Conservation (phyloP, 495 filamentous ascomycete species). For the Staphylotrichum tortipilum region DNA sequence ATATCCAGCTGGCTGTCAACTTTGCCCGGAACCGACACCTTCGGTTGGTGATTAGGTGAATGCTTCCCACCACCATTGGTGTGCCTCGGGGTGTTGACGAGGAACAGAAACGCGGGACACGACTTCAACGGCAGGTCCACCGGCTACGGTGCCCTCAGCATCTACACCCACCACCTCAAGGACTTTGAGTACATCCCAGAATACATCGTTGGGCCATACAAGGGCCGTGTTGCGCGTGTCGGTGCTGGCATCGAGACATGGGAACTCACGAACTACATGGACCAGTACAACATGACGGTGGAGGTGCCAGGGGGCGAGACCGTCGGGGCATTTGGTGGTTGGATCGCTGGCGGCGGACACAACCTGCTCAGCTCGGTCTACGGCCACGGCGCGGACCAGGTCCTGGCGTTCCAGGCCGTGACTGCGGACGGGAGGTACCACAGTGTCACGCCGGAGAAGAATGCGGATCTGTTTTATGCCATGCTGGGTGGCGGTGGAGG, state of each 20-base stretch:
- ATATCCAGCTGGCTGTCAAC: constrained; percentile 49
- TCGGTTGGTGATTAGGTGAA: constrained; percentile 49
- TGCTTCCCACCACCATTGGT: not conserved
- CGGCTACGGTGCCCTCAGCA: constrained; percentile 43
- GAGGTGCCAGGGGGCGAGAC: too few species aligned
- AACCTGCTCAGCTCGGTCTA: too few species aligned
- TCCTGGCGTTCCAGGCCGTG: too few species aligned
- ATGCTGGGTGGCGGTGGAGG: too few species aligned
- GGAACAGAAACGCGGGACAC: constrained; percentile 39
- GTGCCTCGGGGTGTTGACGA: not conserved
- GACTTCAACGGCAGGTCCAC: constrained; percentile 49
- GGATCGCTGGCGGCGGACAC: too few species aligned
- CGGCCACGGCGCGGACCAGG: too few species aligned
- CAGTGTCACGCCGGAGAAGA: too few species aligned
- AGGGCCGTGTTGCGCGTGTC: constrained; percentile 33
- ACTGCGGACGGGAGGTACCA: too few species aligned
- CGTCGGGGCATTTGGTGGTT: too few species aligned
- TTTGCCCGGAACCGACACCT: constrained; percentile 51
- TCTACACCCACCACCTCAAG: constrained; percentile 52
- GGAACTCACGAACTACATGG: too few species aligned
- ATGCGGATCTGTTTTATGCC: too few species aligned
- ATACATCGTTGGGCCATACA: constrained; percentile 30
- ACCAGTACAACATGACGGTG: too few species aligned
- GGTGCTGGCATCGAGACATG: constrained; percentile 21
- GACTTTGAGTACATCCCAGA: constrained; percentile 31